These are phyloP conservation scores for Gossypium lobatum DNA, from an alignment of 441 rosid genomes.

Conservation along the genomic window DNA sequence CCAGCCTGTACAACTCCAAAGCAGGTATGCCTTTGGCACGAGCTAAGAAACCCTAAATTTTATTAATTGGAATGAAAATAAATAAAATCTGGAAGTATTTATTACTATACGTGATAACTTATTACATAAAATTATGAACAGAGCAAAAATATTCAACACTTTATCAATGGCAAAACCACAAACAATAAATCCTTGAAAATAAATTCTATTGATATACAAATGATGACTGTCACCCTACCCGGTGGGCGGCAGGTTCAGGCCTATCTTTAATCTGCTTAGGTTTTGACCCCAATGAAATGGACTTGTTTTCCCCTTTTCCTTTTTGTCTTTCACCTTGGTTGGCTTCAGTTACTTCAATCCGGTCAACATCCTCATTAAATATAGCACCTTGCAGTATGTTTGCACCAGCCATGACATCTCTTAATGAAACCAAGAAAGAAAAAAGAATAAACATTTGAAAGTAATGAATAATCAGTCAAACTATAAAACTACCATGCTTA, in stretches of 20 bases:
- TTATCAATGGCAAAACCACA: neutral
- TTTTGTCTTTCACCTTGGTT: conserved; percentile 34
- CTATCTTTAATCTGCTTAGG: conserved; percentile 46
- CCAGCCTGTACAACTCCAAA: conserved; percentile 87
- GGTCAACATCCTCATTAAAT: conserved; percentile 70
- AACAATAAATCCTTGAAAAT: neutral
- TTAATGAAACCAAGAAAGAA: conserved; percentile 22
- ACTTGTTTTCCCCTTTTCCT: conserved; percentile 39
- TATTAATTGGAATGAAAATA: conserved; percentile 9
- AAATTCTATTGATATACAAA: conserved; percentile 4
- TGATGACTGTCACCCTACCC: conserved; percentile 42
- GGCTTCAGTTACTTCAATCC: conserved; percentile 37
- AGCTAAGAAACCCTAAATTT: conserved; percentile 83
- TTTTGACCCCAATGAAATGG: conserved; percentile 44
- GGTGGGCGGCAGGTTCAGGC: conserved; percentile 92
- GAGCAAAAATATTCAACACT: neutral
- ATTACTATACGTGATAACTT: neutral
- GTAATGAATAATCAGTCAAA: conserved; percentile 6
- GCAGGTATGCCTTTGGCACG: conserved; percentile 99
- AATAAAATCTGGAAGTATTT: conserved; percentile 5
- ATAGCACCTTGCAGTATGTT: conserved; percentile 92
- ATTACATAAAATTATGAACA: neutral
- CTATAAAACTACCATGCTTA: conserved; percentile 33
- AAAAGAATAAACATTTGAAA: conserved; percentile 5
- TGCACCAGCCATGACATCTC: conserved; percentile 93